Conservation (phyloP, 192 early-diverging fungal species). For the Phycomyces blakesleeanus region DNA sequence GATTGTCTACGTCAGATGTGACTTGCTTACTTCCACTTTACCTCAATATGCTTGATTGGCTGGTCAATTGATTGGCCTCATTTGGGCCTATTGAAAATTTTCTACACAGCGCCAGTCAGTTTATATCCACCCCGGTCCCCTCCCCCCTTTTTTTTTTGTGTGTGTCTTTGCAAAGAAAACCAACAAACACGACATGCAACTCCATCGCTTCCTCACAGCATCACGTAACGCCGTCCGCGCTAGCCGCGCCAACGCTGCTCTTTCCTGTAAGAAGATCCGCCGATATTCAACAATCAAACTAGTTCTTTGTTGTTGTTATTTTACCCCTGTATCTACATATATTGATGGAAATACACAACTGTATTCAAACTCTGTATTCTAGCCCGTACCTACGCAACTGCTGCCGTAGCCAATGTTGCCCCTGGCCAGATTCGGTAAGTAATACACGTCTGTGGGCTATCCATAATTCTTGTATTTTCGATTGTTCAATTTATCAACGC, state of each 20-base stretch:
- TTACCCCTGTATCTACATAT: background rate
- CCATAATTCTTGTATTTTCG: too few relatives aligned
- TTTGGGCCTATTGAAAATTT: too few relatives aligned
- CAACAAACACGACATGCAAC: background rate
- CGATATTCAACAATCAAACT: background rate
- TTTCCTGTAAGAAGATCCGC: background rate
- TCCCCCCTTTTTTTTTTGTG: too few relatives aligned
- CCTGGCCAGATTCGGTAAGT: conserved; percentile 38
- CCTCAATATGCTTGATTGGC: too few relatives aligned
- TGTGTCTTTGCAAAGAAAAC: background rate
- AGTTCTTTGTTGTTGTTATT: conserved; percentile 1
- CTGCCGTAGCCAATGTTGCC: conserved; percentile 37
- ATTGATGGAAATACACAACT: too few relatives aligned
- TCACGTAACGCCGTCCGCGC: conserved; percentile 19
- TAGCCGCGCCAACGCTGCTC: conserved; percentile 6
- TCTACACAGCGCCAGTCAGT: too few relatives aligned
- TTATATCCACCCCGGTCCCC: too few relatives aligned
- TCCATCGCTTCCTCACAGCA: conserved; percentile 3
- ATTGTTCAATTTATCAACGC: too few relatives aligned
- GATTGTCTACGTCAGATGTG: too few relatives aligned
- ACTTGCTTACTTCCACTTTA: too few relatives aligned
- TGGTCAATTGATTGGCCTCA: too few relatives aligned
- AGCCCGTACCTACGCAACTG: conserved; percentile 60
- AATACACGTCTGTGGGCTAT: background rate
- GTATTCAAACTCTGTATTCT: background rate